Evolutionary conservation across 2,329 filamentous ascomycete genomes (phyloP).

Genomic region (Penicillium vulpinum): DNA sequence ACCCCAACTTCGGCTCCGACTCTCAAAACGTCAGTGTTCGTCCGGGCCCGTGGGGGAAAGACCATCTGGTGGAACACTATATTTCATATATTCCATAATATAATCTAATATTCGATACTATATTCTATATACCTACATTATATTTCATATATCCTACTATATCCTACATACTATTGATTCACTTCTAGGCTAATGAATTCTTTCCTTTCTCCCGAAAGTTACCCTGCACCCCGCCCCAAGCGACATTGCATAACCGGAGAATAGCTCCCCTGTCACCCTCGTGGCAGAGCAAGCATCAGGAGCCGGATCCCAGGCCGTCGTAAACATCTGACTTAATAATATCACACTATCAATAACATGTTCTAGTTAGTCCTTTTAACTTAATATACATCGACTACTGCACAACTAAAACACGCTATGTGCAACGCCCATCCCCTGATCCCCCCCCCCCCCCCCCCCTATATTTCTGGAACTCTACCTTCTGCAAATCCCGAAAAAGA

Average conservation of each 20-base stretch:
- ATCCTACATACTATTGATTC: constrained; percentile 1
- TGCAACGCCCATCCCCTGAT: constrained; percentile 5
- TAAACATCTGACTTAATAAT: background rate
- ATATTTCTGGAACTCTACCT: constrained; percentile 14
- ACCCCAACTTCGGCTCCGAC: background rate
- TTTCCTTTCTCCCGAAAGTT: background rate
- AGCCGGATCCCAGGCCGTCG: background rate
- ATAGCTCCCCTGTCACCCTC: constrained; percentile 7
- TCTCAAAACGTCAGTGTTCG: constrained; percentile 5
- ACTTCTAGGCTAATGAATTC: background rate
- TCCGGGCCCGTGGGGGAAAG: constrained; percentile 5
- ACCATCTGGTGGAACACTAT: background rate
- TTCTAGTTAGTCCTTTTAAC: too few species aligned
- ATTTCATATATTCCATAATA: background rate
- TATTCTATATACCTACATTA: too few species aligned
- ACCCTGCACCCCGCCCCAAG: background rate
- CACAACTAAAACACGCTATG: constrained; percentile 13
- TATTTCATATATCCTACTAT: background rate
- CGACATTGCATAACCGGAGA: constrained; percentile 3
- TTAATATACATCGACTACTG: background rate
- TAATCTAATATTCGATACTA: too few species aligned
- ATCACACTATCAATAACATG: background rate
- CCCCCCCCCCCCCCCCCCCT: too few species aligned
- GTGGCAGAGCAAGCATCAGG: constrained; percentile 10
- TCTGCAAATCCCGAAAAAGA: constrained; percentile 5